Evolutionary conservation across 75 land plant species (phyloP).

Genomic region (Cupressus sempervirens): DNA sequence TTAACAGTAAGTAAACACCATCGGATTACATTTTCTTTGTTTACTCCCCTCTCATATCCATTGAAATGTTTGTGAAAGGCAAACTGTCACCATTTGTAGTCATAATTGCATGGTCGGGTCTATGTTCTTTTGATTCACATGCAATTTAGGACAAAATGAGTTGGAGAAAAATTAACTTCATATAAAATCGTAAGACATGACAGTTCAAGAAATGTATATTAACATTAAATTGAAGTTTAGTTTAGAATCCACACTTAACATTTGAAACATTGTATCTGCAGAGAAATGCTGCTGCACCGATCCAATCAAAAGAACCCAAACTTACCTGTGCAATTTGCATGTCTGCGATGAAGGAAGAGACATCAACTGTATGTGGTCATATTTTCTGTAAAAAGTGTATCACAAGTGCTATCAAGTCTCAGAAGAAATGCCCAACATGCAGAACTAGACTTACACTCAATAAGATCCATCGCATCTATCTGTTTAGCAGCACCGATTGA

Average conservation of each 20-base stretch:
- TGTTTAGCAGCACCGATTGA: constrained; percentile 13
- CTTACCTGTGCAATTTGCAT: constrained; percentile 41
- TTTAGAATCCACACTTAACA: background rate
- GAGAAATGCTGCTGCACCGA: background rate
- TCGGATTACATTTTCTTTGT: too few species aligned
- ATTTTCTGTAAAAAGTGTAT: constrained; percentile 43
- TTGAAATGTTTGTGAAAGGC: too few species aligned
- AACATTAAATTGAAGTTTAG: too few species aligned
- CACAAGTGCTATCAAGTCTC: constrained; percentile 24
- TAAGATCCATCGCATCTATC: constrained; percentile 41
- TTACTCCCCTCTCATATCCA: too few species aligned
- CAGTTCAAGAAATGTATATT: too few species aligned
- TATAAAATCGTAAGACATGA: too few species aligned
- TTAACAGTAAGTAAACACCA: too few species aligned
- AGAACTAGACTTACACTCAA: constrained; percentile 28
- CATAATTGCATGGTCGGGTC: too few species aligned
- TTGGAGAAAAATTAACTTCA: too few species aligned
- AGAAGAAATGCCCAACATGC: constrained; percentile 47
- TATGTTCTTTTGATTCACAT: too few species aligned
- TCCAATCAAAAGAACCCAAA: constrained; percentile 6
- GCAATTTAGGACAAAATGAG: too few species aligned
- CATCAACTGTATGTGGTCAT: constrained; percentile 49
- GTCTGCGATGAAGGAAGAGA: constrained; percentile 46
- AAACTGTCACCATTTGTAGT: too few species aligned
- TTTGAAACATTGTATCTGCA: background rate